phyloP scores from a whole-genome alignment of 257 asterid genomes.

The Forsythia viridissima region DNA sequence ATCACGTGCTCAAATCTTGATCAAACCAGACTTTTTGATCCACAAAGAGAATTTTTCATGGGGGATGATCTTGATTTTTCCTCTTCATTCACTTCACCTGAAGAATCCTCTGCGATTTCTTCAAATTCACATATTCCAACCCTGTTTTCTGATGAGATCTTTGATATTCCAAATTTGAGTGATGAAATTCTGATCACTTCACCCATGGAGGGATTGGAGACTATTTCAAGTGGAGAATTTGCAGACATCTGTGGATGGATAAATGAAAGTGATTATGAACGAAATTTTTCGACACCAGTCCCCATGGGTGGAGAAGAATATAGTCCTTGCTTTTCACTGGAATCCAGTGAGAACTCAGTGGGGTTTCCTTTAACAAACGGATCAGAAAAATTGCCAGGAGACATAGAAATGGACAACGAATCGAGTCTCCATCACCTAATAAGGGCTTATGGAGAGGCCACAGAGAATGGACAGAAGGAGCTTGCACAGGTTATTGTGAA shows the following conservation, averaged over 20 bases:
- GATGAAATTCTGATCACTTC: conserved; percentile 32
- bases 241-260: conserved; percentile 44
- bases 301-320: conserved; percentile 37
- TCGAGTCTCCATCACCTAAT: conserved; percentile 48
- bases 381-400: conserved; percentile 29
- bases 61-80: conserved; percentile 30
- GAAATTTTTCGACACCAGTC: conserved; percentile 29
- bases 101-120: conserved; percentile 44
- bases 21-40: conserved; percentile 27
- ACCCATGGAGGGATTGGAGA: conserved; percentile 30
- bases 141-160: conserved; percentile 37
- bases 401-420: conserved; percentile 43
- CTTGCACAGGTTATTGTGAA: conserved; percentile 48
- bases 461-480: conserved; percentile 51
- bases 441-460: conserved; percentile 64
- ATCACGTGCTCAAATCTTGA: conserved; percentile 24
- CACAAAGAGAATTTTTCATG: conserved; percentile 26
- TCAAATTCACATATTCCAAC: conserved; percentile 38
- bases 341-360: conserved; percentile 32
- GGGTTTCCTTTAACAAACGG: conserved; percentile 13
- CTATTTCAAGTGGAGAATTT: conserved; percentile 20
- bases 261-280: conserved; percentile 35
- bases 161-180: conserved; percentile 34
- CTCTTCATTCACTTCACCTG: conserved; percentile 37
- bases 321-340: conserved; percentile 41